A percentile compares a stretch with the other conserved stretches of the same genome.
Conservation (phyloP, 2,329 filamentous ascomycete genomes). For the Penicillium sp. region DNA sequence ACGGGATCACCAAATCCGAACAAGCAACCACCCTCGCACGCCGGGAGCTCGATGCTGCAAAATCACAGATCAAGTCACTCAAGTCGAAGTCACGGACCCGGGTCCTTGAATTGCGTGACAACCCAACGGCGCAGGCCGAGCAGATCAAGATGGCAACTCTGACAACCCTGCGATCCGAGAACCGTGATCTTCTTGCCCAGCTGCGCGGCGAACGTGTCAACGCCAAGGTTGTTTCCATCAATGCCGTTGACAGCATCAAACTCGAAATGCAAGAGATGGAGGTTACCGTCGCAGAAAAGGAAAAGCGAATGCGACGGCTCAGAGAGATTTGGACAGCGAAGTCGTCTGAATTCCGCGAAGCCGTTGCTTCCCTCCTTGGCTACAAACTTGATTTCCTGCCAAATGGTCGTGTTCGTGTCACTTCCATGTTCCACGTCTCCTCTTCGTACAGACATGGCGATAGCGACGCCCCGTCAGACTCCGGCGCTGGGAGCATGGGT, state of each 20-base stretch:
- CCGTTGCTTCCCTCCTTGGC: slow-evolving; percentile 85
- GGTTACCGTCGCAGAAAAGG: slow-evolving; percentile 65
- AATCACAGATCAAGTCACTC: slow-evolving; percentile 70
- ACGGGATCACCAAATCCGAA: slow-evolving; percentile 70
- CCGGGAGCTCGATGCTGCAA: slow-evolving; percentile 71
- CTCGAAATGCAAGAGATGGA: slow-evolving; percentile 74
- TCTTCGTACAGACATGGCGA: slow-evolving; percentile 47
- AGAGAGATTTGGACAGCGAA: slow-evolving; percentile 93
- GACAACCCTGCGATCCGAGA: slow-evolving; percentile 76
- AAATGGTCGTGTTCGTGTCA: slow-evolving; percentile 94
- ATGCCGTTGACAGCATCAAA: slow-evolving; percentile 73
- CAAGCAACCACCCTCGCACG: slow-evolving; percentile 71
- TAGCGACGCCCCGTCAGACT: slow-evolving; percentile 62
- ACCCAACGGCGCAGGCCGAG: slow-evolving; percentile 84
- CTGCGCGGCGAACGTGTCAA: slow-evolving; percentile 55
- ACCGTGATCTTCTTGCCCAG: slow-evolving; percentile 76
- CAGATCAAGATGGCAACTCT: slow-evolving; percentile 82
- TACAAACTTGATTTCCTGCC: slow-evolving; percentile 96
- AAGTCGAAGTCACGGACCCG: slow-evolving; percentile 74
- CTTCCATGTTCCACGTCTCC: slow-evolving; percentile 78
- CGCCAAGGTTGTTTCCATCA: slow-evolving; percentile 70
- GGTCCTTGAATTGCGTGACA: slow-evolving; percentile 82
- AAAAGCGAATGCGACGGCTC: slow-evolving; percentile 81
- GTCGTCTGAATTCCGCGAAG: slow-evolving; percentile 91
- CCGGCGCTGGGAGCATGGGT: slow-evolving; percentile 46